Conservation (phyloP, 768 basidiomycete species). For the Phanerochaete sordida region DNA sequence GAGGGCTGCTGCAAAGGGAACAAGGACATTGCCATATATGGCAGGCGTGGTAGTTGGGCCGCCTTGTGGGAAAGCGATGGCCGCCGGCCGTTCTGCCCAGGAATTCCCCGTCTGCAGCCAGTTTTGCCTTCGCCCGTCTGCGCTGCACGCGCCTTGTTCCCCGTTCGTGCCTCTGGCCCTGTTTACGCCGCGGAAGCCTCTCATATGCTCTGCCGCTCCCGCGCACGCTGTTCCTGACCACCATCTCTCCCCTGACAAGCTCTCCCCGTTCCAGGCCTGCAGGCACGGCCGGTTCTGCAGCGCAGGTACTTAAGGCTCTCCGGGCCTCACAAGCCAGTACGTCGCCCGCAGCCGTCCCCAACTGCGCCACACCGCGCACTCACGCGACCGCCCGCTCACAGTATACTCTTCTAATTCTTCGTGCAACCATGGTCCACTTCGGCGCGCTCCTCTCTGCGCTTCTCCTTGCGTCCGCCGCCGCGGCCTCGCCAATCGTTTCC, state of each 20-base stretch:
- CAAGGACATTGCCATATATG: conserved; percentile 9
- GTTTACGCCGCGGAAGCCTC: background rate
- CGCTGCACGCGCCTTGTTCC: conserved; percentile 7
- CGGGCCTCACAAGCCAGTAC: background rate
- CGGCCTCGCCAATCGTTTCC: conserved; percentile 13
- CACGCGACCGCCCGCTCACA: background rate
- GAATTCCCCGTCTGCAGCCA: background rate
- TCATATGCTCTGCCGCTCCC: background rate
- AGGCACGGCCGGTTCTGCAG: conserved; percentile 15
- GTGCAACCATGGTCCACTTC: conserved; percentile 9
- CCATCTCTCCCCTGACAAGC: conserved; percentile 6
- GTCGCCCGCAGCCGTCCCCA: conserved; percentile 3
- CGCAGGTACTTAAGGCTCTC: conserved; percentile 13
- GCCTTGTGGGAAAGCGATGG: conserved; percentile 7
- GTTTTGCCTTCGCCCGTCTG: background rate
- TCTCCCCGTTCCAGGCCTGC: conserved; percentile 6
- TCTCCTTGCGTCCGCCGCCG: conserved; percentile 1
- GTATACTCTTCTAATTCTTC: background rate
- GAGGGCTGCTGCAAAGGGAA: conserved; percentile 2
- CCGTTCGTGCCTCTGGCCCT: background rate
- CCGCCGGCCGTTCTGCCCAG: background rate
- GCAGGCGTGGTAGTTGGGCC: conserved; percentile 14
- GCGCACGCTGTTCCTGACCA: conserved; percentile 11
- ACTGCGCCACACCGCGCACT: conserved; percentile 2
- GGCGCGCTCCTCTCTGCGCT: conserved; percentile 8